A percentile compares a stretch with the other conserved stretches of the same genome.
phyloP scores from a whole-genome alignment of 345 rosid genomes.

The Salix udensis region DNA sequence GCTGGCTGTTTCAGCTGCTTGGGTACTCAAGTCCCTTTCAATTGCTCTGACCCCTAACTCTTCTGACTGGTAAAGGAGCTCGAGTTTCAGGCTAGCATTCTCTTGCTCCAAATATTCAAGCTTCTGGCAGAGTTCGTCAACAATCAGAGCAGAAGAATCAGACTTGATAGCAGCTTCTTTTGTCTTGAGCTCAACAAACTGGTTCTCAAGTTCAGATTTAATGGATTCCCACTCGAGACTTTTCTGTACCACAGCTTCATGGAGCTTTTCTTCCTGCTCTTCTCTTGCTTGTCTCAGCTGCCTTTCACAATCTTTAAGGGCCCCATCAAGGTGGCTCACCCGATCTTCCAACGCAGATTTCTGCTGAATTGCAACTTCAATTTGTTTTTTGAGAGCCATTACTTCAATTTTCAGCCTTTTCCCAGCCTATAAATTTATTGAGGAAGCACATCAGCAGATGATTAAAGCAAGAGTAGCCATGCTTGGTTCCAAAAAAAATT shows the following conservation, averaged over 20 bases:
- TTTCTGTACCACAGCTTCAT: constrained; percentile 52
- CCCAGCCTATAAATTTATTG: constrained; percentile 70
- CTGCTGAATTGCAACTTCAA: constrained; percentile 53
- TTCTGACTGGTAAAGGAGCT: constrained; percentile 48
- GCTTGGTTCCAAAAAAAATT: background rate
- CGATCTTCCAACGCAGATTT: constrained; percentile 61
- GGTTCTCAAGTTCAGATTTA: constrained; percentile 50
- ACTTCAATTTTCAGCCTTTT: constrained; percentile 90
- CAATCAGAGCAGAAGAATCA: constrained; percentile 28
- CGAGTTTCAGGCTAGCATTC: constrained; percentile 50
- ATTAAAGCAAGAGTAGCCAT: background rate
- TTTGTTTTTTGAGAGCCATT: constrained; percentile 55
- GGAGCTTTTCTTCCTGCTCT: constrained; percentile 68
- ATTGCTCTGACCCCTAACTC: constrained; percentile 54
- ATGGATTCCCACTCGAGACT: constrained; percentile 54
- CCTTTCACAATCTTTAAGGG: constrained; percentile 89
- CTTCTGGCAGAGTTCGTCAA: constrained; percentile 41
- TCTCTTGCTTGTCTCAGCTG: constrained; percentile 88
- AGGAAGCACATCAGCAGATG: background rate
- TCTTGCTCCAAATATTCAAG: constrained; percentile 60
- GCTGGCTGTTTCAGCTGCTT: constrained; percentile 88
- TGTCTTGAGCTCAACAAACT: constrained; percentile 41
- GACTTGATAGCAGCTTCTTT: constrained; percentile 35
- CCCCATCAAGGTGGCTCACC: constrained; percentile 81
- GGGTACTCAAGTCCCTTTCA: constrained; percentile 84